Base-by-base conservation (phyloP, 176 grass and related monocot species). In the Pontederia paniculata region DNA sequence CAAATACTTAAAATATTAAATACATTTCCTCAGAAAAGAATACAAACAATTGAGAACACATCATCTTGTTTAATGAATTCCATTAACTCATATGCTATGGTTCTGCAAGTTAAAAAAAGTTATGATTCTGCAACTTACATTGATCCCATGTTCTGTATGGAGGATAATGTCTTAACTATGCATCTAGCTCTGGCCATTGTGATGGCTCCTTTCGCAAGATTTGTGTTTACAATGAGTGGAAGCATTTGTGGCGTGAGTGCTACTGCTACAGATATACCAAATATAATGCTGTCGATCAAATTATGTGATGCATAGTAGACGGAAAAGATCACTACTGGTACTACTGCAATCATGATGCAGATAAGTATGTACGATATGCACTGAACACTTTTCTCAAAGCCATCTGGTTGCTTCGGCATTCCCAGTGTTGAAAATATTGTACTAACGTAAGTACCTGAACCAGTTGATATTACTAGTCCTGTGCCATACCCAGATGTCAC, bases 171-270 rank as follows among this genome's bases (percentile, higher is more conserved):
- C 69, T 79, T 79, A 13, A 79, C 76, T 67, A 79, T 79, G 62
- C 76, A 79, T 66, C 69, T 67, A 44, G 57, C 57, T 73, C 41
- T 68, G 15, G 76, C 76, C 76, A 79, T 79, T 11, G 50, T 41
- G 54, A 73, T 53, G 16, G 76, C 76, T 17, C 76, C 76, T 59
- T 70, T 67, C 6, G 76, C 76, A 42, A 79, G 76, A 61, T 61
- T 79, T 42, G 69, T 79, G 54, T 79, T 79, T 18, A 79, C 76
- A 47, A 79, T 67, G 23, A 79, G 57, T 66, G 76, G 76, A 52
- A 79, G 63, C 76, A 79, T 79, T 37, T 79, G 76, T 45, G 76
- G 76, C 48, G 76, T 79, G 46, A 79, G 42, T 21, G 65, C 76
- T 21, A 79, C 69, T 28, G 76, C 76, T 9, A 62, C 60, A 43